Evolutionary conservation across 768 basidiomycete genomes (phyloP).

Genomic region (Lactarius psammicola): DNA sequence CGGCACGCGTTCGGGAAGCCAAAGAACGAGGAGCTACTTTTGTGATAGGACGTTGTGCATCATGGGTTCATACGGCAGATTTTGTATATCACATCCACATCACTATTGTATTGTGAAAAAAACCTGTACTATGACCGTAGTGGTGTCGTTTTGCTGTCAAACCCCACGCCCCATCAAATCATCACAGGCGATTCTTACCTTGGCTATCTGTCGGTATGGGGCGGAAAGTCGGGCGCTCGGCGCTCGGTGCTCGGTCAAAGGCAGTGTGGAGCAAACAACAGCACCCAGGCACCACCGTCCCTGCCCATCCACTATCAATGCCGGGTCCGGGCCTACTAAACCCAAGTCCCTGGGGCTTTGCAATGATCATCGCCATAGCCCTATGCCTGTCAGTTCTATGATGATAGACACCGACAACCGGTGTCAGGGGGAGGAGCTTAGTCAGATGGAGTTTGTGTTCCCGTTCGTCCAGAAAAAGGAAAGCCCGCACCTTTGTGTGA

Average conservation of each 20-base stretch:
- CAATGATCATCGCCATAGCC: neutral
- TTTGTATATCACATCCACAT: neutral
- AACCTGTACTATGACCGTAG: neutral
- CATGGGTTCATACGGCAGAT: too few species aligned
- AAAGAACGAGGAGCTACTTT: constrained; percentile 8
- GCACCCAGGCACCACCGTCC: neutral
- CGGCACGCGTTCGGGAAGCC: too few species aligned
- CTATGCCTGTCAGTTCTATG: neutral
- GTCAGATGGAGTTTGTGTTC: constrained; percentile 3
- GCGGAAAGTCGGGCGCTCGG: neutral
- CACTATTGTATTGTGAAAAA: neutral
- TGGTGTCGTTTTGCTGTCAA: neutral
- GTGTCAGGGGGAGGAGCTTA: constrained; percentile 5
- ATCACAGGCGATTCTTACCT: neutral
- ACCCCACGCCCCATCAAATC: neutral
- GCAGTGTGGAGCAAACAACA: neutral
- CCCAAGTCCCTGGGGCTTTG: neutral
- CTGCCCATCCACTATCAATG: neutral
- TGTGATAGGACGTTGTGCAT: constrained; percentile 1
- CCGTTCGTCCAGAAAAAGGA: neutral
- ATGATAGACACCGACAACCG: neutral
- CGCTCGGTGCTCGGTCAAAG: neutral
- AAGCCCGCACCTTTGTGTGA: constrained; percentile 1
- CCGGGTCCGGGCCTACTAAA: neutral
- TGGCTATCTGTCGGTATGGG: neutral